A percentile compares a stretch with the other conserved stretches of the same genome.
phyloP scores from a whole-genome alignment of 2,329 filamentous ascomycete species.

The Juglanconis oblonga region DNA sequence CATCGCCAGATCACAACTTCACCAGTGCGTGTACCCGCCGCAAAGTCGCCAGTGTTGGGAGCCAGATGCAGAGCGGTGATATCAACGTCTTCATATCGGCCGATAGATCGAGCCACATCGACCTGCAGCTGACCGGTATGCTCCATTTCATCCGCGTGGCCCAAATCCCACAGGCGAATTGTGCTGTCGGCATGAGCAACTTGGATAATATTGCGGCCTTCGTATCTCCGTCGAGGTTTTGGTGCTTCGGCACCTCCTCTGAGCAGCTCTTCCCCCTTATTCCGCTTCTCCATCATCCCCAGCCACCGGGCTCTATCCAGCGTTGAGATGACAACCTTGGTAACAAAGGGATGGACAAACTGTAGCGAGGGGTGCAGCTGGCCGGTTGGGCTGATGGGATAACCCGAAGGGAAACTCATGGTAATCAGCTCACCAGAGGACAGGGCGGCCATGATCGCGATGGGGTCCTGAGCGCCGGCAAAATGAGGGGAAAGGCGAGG shows the following conservation, averaged over 20 bases:
- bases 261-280: slow-evolving; percentile 73
- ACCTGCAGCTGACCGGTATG: slow-evolving; percentile 79
- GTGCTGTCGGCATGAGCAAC: slow-evolving; percentile 89
- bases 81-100: slow-evolving; percentile 72
- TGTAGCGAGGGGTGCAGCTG: slow-evolving; percentile 85
- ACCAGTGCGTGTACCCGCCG: slow-evolving; percentile 75
- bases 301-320: slow-evolving; percentile 83
- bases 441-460: slow-evolving; percentile 76
- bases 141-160: slow-evolving; percentile 90
- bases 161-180: slow-evolving; percentile 88
- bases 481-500: slow-evolving; percentile 84
- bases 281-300: slow-evolving; percentile 80
- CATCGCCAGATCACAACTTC: slow-evolving; percentile 86
- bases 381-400: slow-evolving; percentile 87
- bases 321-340: slow-evolving; percentile 66
- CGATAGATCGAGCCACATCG: slow-evolving; percentile 79
- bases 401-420: slow-evolving; percentile 87
- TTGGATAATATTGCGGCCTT: slow-evolving; percentile 79
- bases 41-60: slow-evolving; percentile 78
- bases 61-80: slow-evolving; percentile 79
- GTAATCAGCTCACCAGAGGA: slow-evolving; percentile 87
- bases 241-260: slow-evolving; percentile 74
- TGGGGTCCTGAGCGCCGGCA: slow-evolving; percentile 82
- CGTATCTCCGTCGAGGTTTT: slow-evolving; percentile 71
- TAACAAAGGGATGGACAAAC: slow-evolving; percentile 87